phyloP scores from a whole-genome alignment of 2,329 filamentous ascomycete genomes.

The Xylaria hypoxylon region DNA sequence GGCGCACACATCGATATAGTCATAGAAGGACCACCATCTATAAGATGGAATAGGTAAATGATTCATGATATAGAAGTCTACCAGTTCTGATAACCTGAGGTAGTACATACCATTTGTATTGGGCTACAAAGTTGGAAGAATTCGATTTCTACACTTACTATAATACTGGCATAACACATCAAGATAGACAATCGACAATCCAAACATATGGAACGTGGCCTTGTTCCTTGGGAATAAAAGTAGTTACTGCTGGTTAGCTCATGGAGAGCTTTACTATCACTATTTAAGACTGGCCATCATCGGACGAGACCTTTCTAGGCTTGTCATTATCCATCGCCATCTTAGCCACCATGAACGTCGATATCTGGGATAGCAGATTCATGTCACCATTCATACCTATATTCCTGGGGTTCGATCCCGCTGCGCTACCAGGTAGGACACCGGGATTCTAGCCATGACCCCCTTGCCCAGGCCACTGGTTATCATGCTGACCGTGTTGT shows the following conservation, averaged over 20 bases:
- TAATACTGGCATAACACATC: not conserved
- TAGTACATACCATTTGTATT: not conserved
- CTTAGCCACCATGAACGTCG: not conserved
- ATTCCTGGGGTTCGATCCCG: not conserved
- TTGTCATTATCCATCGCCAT: not conserved
- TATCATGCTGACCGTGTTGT: slow-evolving; percentile 42
- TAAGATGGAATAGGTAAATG: too few species aligned
- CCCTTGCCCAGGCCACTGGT: slow-evolving; percentile 46
- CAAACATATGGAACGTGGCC: not conserved
- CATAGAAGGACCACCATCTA: not conserved
- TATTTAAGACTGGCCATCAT: slow-evolving; percentile 2
- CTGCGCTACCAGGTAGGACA: slow-evolving; percentile 4
- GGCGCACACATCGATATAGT: not conserved
- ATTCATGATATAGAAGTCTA: too few species aligned
- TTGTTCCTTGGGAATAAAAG: not conserved
- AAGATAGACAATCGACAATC: not conserved
- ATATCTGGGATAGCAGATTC: not conserved
- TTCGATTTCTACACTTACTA: too few species aligned
- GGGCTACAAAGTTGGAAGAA: too few species aligned
- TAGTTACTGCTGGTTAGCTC: not conserved
- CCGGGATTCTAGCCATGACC: slow-evolving; percentile 42
- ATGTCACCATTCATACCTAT: not conserved
- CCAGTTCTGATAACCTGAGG: not conserved
- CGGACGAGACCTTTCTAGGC: not conserved
- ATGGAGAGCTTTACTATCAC: not conserved